Conservation (phyloP, 805 yeast species). For the Zygosaccharomyces gambellarensis region DNA sequence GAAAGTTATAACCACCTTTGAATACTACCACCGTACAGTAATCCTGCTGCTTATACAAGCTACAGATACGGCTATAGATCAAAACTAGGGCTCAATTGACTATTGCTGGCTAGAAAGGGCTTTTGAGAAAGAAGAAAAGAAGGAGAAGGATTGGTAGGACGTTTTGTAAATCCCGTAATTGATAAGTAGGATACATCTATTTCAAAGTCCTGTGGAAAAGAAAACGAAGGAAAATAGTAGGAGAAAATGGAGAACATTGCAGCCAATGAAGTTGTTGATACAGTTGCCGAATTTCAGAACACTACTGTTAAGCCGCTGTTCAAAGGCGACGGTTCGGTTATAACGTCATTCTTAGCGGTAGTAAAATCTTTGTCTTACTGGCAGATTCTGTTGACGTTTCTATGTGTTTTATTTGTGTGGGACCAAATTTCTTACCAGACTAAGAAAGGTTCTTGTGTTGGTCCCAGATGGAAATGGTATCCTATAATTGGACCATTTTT, state of each 20-base stretch:
- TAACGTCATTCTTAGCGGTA: constrained; percentile 5
- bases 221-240: neutral
- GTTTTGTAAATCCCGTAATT: too few relatives aligned
- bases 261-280: neutral
- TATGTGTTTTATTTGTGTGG: constrained; percentile 49
- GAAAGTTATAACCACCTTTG: too few relatives aligned
- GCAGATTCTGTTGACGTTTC: constrained; percentile 44
- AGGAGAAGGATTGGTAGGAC: too few relatives aligned
- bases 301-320: constrained; percentile 3
- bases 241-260: constrained; percentile 12
- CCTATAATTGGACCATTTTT: constrained; percentile 95
- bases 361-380: constrained; percentile 45
- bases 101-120: too few relatives aligned
- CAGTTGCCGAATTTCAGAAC: constrained; percentile 11
- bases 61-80: too few relatives aligned
- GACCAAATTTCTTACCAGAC: constrained; percentile 77
- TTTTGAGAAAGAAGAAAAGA: too few relatives aligned
- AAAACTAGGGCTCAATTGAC: too few relatives aligned
- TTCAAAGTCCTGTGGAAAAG: neutral
- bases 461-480: constrained; percentile 84
- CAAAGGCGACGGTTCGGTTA: neutral
- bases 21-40: too few relatives aligned
- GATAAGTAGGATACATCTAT: too few relatives aligned
- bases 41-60: too few relatives aligned
- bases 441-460: constrained; percentile 84